A percentile compares a stretch with the other conserved stretches of the same genome.
Evolutionary conservation across 2,329 filamentous ascomycete genomes (phyloP).

Genomic region (Aureobasidium sp.): DNA sequence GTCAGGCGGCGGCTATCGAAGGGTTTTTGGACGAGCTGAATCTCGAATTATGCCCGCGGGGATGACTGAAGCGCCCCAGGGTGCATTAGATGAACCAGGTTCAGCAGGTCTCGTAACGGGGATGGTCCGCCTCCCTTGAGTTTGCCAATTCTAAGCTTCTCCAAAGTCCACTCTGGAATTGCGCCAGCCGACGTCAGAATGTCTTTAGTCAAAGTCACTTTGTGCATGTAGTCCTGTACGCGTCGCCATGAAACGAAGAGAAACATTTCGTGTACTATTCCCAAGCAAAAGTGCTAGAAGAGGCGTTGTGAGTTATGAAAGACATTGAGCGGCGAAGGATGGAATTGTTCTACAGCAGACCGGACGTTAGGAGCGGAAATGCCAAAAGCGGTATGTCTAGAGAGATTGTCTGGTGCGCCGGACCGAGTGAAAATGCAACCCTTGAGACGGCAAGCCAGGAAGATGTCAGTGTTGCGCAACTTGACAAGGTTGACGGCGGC

Average conservation of each 20-base stretch:
- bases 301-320: neutral
- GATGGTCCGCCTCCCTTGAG: neutral
- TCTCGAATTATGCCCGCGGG: neutral
- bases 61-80: neutral
- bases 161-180: neutral
- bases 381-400: neutral
- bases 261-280: neutral
- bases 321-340: neutral
- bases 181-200: slow-evolving; percentile 2
- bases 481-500: slow-evolving; percentile 9
- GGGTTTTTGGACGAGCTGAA: neutral
- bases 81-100: neutral
- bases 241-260: neutral
- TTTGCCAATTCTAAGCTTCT: neutral
- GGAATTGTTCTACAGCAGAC: neutral
- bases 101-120: neutral
- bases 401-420: neutral
- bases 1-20: slow-evolving; percentile 4
- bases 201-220: neutral
- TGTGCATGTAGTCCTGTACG: neutral
- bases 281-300: neutral
- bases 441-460: neutral
- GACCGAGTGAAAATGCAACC: neutral
- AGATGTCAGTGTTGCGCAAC: neutral
- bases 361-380: neutral